Evolutionary conservation across 495 filamentous ascomycete species (phyloP), one percentile per base, ranked within the genome.

Genomic region (Recurvomyces mirabilis): DNA sequence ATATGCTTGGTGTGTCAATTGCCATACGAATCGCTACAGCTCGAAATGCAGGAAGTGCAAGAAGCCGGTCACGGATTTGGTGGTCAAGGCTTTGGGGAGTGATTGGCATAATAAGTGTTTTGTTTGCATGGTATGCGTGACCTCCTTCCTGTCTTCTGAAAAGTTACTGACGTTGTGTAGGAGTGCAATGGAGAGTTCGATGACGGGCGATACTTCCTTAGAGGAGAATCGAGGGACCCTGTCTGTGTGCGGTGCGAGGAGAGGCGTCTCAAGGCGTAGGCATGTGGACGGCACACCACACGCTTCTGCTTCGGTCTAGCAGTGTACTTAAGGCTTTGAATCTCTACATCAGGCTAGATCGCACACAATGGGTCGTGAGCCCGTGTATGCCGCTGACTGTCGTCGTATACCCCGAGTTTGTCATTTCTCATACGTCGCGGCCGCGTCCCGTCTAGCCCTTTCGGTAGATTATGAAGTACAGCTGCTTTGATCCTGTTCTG

Each of bases 51-150:
- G 73, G 38, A 87, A 82, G 56, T 99, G 91, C 62, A 75, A 74
- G 56, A 78, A 73, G 54, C 84, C 86, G 20, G 85, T 96, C 14
- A 74, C 88, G 34, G 87, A 94, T 34, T 75, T 82, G 59, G 87
- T 93, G 28, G 76, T 95, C 26, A 75, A 75, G 49, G 91, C 91
- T 0, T 69, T 96, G 43, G 93, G 85, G 14, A 79, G 75, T 12
- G 89, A 96, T 65, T 99, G 91, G 91, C 93, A 96, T 62, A 79
- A 82, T 19, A 69, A 75, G 39, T 99, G 91, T 62, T 99, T 99
- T 62, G 72, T 75, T 47, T 99, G 91, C 58, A 67, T 70, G 47
- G 69, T 72, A 48, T 58, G 68, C 64, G 11, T 41, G 17, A 14
- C 39, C 25, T 14, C 11, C 28, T 32, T 12, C 22, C 5, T 46